Evolutionary conservation across 1,284 basidiomycete species (phyloP).

Genomic region (Bothia castanella): DNA sequence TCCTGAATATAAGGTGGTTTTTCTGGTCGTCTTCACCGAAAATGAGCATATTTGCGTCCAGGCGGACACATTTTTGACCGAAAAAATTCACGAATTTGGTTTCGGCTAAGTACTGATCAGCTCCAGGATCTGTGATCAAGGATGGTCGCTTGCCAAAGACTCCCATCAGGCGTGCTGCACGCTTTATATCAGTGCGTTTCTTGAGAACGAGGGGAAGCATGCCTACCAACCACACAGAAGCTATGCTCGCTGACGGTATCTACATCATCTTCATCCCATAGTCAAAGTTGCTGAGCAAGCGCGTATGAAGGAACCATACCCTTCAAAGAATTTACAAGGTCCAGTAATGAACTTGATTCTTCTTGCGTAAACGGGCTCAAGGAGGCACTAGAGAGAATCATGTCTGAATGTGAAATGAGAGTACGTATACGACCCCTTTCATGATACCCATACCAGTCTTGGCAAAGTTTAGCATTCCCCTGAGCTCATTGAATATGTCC

Average conservation of each 20-base stretch:
- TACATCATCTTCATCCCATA: constrained; percentile 4
- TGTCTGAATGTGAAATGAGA: constrained; percentile 5
- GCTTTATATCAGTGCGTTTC: not conserved
- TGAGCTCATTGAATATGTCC: not conserved
- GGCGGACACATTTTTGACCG: constrained; percentile 7
- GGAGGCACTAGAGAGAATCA: constrained; percentile 22
- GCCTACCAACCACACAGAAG: constrained; percentile 21
- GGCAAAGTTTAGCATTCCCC: constrained; percentile 22
- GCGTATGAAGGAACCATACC: not conserved
- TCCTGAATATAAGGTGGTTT: not conserved
- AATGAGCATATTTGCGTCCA: constrained; percentile 14
- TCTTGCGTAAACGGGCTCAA: constrained; percentile 20
- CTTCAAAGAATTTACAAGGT: not conserved
- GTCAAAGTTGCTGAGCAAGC: constrained; percentile 1
- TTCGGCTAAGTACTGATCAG: constrained; percentile 8
- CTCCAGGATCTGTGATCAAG: not conserved
- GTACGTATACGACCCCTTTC: too few species aligned
- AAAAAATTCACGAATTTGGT: constrained; percentile 12
- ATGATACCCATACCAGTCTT: constrained; percentile 12
- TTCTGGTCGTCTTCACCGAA: not conserved
- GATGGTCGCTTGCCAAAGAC: not conserved
- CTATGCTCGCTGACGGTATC: constrained; percentile 7
- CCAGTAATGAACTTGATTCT: constrained; percentile 12
- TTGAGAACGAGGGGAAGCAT: too few species aligned
- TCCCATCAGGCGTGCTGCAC: constrained; percentile 16